Evolutionary conservation across 345 rosid genomes (phyloP).

Genomic region (Anastatica hierochuntica): DNA sequence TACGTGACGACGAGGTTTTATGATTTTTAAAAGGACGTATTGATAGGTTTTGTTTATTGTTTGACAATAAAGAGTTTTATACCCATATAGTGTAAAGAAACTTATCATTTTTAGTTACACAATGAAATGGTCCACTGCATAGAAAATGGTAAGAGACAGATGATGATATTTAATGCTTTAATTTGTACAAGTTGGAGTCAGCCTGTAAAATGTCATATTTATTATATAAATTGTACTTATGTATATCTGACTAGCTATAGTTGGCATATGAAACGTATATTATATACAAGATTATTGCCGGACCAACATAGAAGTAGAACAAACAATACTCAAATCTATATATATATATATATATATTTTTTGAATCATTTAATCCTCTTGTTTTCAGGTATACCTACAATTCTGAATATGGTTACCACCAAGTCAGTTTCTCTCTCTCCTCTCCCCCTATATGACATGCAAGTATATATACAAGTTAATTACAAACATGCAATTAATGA

Average conservation of each 20-base stretch:
- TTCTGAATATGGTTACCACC: slow-evolving; percentile 73
- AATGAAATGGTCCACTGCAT: slow-evolving; percentile 26
- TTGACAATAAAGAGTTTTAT: not conserved
- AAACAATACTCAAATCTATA: slow-evolving; percentile 4
- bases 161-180: slow-evolving; percentile 26
- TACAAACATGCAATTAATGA: too few species aligned
- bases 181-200: slow-evolving; percentile 29
- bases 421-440: slow-evolving; percentile 34
- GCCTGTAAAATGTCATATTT: slow-evolving; percentile 24
- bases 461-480: too few species aligned
- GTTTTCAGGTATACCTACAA: slow-evolving; percentile 58
- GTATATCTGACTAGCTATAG: slow-evolving; percentile 7
- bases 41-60: too few species aligned
- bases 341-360: not conserved
- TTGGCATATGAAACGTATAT: slow-evolving; percentile 8
- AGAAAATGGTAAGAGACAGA: slow-evolving; percentile 24
- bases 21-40: not conserved
- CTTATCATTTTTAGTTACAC: slow-evolving; percentile 10
- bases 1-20: too few species aligned
- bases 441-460: not conserved
- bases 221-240: slow-evolving; percentile 3
- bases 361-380: slow-evolving; percentile 19
- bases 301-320: slow-evolving; percentile 2
- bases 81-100: slow-evolving; percentile 4
- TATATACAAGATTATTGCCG: slow-evolving; percentile 1